Percentiles rank a stretch among this genome's conserved stretches.
Conservation (phyloP, 2,329 filamentous ascomycete species). For the Aspergillus viridinutans region DNA sequence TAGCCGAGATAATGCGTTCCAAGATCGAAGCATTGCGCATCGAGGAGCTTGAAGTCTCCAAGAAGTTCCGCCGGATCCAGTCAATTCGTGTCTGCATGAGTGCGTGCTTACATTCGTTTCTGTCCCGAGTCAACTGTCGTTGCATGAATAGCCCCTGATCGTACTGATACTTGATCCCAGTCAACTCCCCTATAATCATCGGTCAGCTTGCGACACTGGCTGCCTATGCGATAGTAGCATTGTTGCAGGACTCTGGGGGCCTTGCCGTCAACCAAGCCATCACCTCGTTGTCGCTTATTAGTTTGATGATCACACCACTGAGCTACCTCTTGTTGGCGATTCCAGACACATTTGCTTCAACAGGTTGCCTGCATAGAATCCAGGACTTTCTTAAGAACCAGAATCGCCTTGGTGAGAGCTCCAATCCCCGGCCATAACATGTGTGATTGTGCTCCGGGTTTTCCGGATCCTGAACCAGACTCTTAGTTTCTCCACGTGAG, state of each 20-base stretch:
- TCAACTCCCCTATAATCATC: conserved; percentile 11
- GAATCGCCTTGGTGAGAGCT: conserved; percentile 11
- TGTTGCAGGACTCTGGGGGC: conserved; percentile 8
- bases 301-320: conserved; percentile 35
- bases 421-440: background rate
- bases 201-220: conserved; percentile 14
- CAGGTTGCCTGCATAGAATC: conserved; percentile 38
- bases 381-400: conserved; percentile 19
- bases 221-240: conserved; percentile 15
- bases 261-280: conserved; percentile 37
- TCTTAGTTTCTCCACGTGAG: no score
- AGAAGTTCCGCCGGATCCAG: conserved; percentile 16
- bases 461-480: no score
- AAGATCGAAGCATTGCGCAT: conserved; percentile 18
- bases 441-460: no score
- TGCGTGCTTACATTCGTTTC: background rate
- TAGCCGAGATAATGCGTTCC: conserved; percentile 19
- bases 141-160: no score
- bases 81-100: conserved; percentile 11
- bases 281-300: conserved; percentile 38
- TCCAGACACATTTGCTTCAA: conserved; percentile 32
- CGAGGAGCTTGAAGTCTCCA: conserved; percentile 21
- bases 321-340: conserved; percentile 35
- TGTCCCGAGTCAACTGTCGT: no score
- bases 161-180: conserved; percentile 5